Evolutionary conservation across 305 asterid species (phyloP), one percentile per base, ranked within the genome.

Genomic region (Vinca major): DNA sequence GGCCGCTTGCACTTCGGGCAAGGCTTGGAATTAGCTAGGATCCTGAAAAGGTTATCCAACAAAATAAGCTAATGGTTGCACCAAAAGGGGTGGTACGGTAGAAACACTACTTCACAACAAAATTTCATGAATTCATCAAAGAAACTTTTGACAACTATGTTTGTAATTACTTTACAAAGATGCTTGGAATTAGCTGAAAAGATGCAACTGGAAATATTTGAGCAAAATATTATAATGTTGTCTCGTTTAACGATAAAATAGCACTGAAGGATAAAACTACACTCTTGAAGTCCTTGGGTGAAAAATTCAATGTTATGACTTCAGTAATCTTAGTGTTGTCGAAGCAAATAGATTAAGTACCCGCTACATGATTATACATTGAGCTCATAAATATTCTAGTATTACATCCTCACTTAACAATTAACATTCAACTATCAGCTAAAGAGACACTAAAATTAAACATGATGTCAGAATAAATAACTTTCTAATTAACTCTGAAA

Each of bases 1-100:
- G 97, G 97, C 69, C 97, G 85, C 81, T 90, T 90, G 94, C 97
- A 90, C 79, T 88, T 90, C 17, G 97, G 97, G 76, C 97, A 90
- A 67, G 96, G 97, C 80, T 88, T 90, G 58, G 97, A 90, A 80
- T 90, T 90, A 49, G 96, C 96, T 86, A 90, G 77, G 77, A 90
- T 90, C 97, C 96, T 88, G 91, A 65, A 80, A 65, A 80, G 60
- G 55, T 68, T 73, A 73, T 51, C 36, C 14, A 48, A 41, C 39
- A 21, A 12, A 47, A 14, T 11, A 47, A 56, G 47, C 20, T 56
- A 65, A 45, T 41, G 4, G 3, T 45, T 36, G 71, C 66, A 64
- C 13, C 50, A 65, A 64, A 6, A 4, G 55, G 39, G 63, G 33
- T 54, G 3, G 6, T 2, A 67, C 13, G 20, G 14, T 50, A 58